Evolutionary conservation across 495 filamentous ascomycete species (phyloP), one percentile per base, ranked within the genome.

Genomic region (Choiromyces venosus): DNA sequence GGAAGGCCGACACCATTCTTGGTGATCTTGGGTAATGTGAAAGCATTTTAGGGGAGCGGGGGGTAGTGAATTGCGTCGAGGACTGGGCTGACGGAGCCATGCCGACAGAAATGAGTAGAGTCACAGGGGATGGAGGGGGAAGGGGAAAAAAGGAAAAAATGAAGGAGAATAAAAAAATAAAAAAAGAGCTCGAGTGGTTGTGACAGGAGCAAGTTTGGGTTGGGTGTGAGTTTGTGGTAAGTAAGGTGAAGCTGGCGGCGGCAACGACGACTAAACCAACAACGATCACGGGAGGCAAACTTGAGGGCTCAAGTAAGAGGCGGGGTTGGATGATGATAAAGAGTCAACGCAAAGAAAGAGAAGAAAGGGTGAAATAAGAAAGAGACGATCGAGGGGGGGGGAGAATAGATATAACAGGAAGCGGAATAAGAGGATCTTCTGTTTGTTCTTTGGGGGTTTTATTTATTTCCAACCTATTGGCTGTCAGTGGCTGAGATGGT

Each of bases 71-170:
- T 65, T 77, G 66, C 38, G 69, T 44, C 66, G 69, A 66, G 44
- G 74, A 56, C 37, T 75, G 74, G 52, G 35, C 66, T 69, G 75
- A 69, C 29, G 75, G 75, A 29, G 70, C 74, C 75, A 77, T 77
- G 38, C 37, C 7, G 38, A 14, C 42, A 21, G 6, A 40, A 10
- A n/a, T 61, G 37, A 40, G 65, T 68, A 25, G n/a, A 66, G 4
- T 44, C 64, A 70, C n/a, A 40, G 67, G 37, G 18, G 9, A 38
- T 69, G 69, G 37, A n/a, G 40, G 44, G n/a, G 71, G n/a, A 5
- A 19, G 56, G 29, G 19, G 65, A 42, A 33, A 25, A 33, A 37
- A 38, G 33, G 35, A 68, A 46, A 44, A n/a, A 37, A 56, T 8
- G 33, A 44, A 39, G 25, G 46, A 33, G 65, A 68, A 38, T 42